Percentiles rank a stretch among this genome's conserved stretches.
Evolutionary conservation across 306 rosid genomes (phyloP).

Genomic region (Inga laurina): DNA sequence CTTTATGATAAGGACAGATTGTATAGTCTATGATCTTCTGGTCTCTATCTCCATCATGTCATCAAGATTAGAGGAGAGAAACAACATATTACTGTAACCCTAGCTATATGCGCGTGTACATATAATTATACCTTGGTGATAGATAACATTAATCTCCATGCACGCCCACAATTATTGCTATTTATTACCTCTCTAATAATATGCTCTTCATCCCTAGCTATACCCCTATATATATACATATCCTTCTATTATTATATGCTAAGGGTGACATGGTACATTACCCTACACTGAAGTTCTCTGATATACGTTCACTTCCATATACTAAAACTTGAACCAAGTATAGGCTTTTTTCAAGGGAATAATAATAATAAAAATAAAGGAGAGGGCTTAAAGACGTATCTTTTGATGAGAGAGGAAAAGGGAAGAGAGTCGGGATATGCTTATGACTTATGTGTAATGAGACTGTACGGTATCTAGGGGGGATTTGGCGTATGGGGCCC

Average conservation of each 20-base stretch:
- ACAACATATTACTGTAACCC: neutral
- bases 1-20: neutral
- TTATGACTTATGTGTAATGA: neutral
- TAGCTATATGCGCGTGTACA: conserved; percentile 3
- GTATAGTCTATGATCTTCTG: neutral
- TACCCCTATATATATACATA: neutral
- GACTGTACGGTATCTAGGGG: neutral
- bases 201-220: neutral
- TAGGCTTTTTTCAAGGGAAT: too few relatives aligned
- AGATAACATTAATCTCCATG: neutral
- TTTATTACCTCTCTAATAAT: neutral
- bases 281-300: neutral
- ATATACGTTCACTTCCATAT: neutral
- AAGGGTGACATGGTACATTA: neutral
- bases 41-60: neutral
- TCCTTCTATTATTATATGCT: neutral
- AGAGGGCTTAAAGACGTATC: neutral
- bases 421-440: conserved; percentile 29
- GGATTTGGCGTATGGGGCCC: conserved; percentile 12
- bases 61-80: neutral
- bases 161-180: neutral
- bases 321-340: neutral
- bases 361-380: too few relatives aligned
- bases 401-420: neutral
- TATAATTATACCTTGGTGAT: neutral